Evolutionary conservation across 164 flowering plant species (phyloP).

Genomic region (Vitis labrusca): DNA sequence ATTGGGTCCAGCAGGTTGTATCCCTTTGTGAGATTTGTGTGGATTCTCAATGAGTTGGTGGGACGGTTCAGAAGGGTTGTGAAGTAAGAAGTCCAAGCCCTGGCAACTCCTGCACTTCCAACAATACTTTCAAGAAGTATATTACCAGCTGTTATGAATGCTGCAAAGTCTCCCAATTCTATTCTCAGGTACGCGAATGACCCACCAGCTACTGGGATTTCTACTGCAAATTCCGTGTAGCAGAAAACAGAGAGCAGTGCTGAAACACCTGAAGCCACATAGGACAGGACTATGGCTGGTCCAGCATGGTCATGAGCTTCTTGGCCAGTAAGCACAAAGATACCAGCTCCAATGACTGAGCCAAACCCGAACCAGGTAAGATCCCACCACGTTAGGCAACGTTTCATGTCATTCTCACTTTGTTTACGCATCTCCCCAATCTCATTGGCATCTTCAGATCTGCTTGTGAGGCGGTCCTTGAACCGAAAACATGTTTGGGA

Average conservation of each 20-base stretch:
- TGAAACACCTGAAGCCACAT: conserved; percentile 59
- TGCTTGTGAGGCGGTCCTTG: conserved; percentile 41
- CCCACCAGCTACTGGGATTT: conserved; percentile 70
- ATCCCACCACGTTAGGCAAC: conserved; percentile 68
- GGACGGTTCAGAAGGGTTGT: conserved; percentile 43
- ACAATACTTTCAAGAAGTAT: conserved; percentile 57
- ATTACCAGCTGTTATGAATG: conserved; percentile 36
- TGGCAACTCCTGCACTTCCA: conserved; percentile 66
- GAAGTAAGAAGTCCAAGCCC: conserved; percentile 78
- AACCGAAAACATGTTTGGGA: conserved; percentile 35
- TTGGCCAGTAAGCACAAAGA: conserved; percentile 68
- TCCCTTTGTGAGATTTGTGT: conserved; percentile 34
- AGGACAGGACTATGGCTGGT: conserved; percentile 65
- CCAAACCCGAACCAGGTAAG: conserved; percentile 70
- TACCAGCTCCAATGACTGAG: conserved; percentile 60
- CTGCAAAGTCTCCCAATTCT: conserved; percentile 70
- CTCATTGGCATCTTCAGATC: conserved; percentile 55
- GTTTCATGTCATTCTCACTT: conserved; percentile 63
- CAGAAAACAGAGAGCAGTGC: conserved; percentile 82
- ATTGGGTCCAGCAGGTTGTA: conserved; percentile 61
- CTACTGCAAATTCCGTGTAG: conserved; percentile 70
- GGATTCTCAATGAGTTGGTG: conserved; percentile 42
- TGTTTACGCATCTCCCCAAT: conserved; percentile 28
- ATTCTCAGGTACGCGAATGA: conserved; percentile 71
- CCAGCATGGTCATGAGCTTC: conserved; percentile 63